Percentiles rank a stretch among this genome's conserved stretches.
Evolutionary conservation across 306 rosid species (phyloP).

Genomic region (Spatholobus suberectus): DNA sequence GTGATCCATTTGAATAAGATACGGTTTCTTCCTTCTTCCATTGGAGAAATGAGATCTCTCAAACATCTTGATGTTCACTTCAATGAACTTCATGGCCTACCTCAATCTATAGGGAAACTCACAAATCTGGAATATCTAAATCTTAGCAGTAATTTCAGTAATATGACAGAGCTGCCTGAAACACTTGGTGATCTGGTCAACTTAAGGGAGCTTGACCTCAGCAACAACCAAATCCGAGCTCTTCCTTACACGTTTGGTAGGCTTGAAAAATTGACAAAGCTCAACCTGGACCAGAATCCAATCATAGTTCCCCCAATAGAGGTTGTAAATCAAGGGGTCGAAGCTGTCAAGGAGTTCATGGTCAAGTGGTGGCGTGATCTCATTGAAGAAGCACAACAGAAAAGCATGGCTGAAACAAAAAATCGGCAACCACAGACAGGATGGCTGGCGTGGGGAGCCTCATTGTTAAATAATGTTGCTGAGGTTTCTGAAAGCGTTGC

Average conservation of each 20-base stretch:
- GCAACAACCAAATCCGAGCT: slow-evolving; percentile 63
- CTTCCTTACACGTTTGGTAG: slow-evolving; percentile 53
- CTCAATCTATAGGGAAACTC: slow-evolving; percentile 53
- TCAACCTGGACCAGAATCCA: slow-evolving; percentile 62
- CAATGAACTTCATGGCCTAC: slow-evolving; percentile 64
- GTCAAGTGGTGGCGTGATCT: slow-evolving; percentile 46
- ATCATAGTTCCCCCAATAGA: slow-evolving; percentile 50
- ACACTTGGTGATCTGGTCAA: slow-evolving; percentile 54
- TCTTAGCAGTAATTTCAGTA: slow-evolving; percentile 58
- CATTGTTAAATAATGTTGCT: slow-evolving; percentile 50
- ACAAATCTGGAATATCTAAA: slow-evolving; percentile 60
- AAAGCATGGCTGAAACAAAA: slow-evolving; percentile 40
- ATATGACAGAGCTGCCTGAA: slow-evolving; percentile 59
- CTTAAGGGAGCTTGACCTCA: slow-evolving; percentile 55
- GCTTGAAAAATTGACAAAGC: slow-evolving; percentile 56
- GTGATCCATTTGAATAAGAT: slow-evolving; percentile 54
- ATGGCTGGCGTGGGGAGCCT: slow-evolving; percentile 60
- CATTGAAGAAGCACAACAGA: slow-evolving; percentile 47
- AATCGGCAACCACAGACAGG: slow-evolving; percentile 50
- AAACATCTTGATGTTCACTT: slow-evolving; percentile 63
- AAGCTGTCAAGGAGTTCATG: slow-evolving; percentile 60
- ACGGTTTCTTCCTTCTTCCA: slow-evolving; percentile 55
- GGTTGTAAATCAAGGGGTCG: slow-evolving; percentile 55
- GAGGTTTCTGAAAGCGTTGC: slow-evolving; percentile 50
- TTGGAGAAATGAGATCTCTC: slow-evolving; percentile 64